These are phyloP conservation scores for Cordyceps pruinosa DNA, from an alignment of 2,329 filamentous ascomycete species.

Conservation along the genomic window DNA sequence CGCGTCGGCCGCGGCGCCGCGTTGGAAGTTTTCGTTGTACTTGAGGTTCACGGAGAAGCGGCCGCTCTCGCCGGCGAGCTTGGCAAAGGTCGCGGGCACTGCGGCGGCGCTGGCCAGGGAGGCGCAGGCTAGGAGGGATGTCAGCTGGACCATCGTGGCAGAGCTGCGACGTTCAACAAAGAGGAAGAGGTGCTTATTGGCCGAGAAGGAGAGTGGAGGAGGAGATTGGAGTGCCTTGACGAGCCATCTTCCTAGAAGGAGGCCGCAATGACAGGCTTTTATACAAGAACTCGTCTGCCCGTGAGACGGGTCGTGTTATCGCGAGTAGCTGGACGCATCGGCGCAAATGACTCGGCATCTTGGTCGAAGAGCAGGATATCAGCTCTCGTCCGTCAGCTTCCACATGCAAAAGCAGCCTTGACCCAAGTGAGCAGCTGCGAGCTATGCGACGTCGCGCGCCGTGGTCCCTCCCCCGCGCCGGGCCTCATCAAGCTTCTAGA, in stretches of 20 bases:
- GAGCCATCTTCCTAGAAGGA: neutral
- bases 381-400: neutral
- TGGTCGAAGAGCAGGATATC: neutral
- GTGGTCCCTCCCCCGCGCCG: neutral
- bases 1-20: neutral
- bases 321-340: neutral
- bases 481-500: neutral
- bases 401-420: neutral
- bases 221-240: neutral
- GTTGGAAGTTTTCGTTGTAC: conserved; percentile 9
- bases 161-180: neutral
- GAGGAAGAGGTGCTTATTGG: neutral
- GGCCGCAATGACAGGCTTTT: neutral
- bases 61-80: neutral
- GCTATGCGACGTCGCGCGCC: neutral
- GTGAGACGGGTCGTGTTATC: neutral
- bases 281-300: neutral
- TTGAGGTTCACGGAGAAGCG: conserved; percentile 5
- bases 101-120: neutral
- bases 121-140: neutral
- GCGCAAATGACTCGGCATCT: neutral
- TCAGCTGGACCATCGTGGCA: neutral
- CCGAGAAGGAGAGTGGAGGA: neutral
- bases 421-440: neutral
- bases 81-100: neutral